Evolutionary conservation across 805 yeast genomes (phyloP).

Genomic region (Cyberlindnera americana): DNA sequence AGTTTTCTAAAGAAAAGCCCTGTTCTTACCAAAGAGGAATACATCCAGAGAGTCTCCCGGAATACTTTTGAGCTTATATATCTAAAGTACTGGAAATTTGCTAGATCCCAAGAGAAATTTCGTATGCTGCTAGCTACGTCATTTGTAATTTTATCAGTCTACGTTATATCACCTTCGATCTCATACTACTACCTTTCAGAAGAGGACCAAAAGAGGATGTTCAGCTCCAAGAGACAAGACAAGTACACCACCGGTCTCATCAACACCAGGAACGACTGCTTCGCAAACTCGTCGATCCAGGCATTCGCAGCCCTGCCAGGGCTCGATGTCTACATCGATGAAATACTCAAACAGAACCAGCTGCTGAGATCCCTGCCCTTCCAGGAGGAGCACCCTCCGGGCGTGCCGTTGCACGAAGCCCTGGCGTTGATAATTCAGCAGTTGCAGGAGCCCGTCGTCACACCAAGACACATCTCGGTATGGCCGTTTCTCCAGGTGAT

Average conservation of each 20-base stretch:
- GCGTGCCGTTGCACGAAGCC: slow-evolving; percentile 53
- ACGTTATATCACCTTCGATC: slow-evolving; percentile 31
- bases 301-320: slow-evolving; percentile 64
- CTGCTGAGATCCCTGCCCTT: slow-evolving; percentile 17
- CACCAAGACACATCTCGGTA: slow-evolving; percentile 58
- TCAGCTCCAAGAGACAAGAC: slow-evolving; percentile 55
- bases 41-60: slow-evolving; percentile 12
- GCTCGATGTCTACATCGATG: slow-evolving; percentile 52
- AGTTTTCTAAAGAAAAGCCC: too few relatives aligned
- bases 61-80: slow-evolving; percentile 16
- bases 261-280: slow-evolving; percentile 85
- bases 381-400: slow-evolving; percentile 27
- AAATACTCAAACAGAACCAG: slow-evolving; percentile 25
- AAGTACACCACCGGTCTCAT: slow-evolving; percentile 77
- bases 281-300: slow-evolving; percentile 86
- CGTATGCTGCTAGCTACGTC: slow-evolving; percentile 26
- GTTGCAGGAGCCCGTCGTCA: slow-evolving; percentile 59
- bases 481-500: slow-evolving; percentile 75
- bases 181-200: slow-evolving; percentile 17
- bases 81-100: slow-evolving; percentile 24
- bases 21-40: slow-evolving; percentile 18
- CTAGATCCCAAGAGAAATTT: slow-evolving; percentile 9
- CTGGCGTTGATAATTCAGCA: slow-evolving; percentile 48
- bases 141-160: slow-evolving; percentile 25
- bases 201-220: slow-evolving; percentile 26